Evolutionary conservation across 2,329 filamentous ascomycete species (phyloP).

Genomic region (Alternaria panax): DNA sequence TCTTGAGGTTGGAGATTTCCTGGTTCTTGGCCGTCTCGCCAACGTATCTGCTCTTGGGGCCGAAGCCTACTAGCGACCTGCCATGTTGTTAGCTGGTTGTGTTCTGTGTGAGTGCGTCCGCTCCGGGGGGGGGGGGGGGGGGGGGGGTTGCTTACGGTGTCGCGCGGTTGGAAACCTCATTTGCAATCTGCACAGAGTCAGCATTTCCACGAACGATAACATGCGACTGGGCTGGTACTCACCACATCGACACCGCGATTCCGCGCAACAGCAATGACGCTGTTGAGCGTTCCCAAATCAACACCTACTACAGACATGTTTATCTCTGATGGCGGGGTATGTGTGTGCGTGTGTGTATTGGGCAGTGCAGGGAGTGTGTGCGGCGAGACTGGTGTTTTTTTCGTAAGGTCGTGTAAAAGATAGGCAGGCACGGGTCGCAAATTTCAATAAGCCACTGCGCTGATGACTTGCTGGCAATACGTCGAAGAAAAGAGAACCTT

Average conservation of each 20-base stretch:
- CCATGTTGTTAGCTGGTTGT: slow-evolving; percentile 16
- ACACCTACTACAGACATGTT: slow-evolving; percentile 75
- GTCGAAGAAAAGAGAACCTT: slow-evolving; percentile 27
- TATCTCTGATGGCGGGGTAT: slow-evolving; percentile 44
- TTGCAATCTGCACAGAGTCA: slow-evolving; percentile 76
- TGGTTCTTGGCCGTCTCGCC: slow-evolving; percentile 97
- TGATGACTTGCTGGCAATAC: slow-evolving; percentile 10
- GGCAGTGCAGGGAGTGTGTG: slow-evolving; percentile 16
- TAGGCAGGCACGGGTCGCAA: slow-evolving; percentile 10
- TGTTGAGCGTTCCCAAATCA: slow-evolving; percentile 96
- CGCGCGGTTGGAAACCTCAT: slow-evolving; percentile 97
- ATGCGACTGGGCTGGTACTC: slow-evolving; percentile 58
- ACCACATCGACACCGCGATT: slow-evolving; percentile 99
- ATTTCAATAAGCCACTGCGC: slow-evolving; percentile 16
- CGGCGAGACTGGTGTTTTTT: background rate
- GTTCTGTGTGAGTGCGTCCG: slow-evolving; percentile 14
- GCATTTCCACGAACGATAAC: slow-evolving; percentile 21
- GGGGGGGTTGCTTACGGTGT: slow-evolving; percentile 80
- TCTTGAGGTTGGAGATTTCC: slow-evolving; percentile 99
- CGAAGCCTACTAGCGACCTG: slow-evolving; percentile 90
- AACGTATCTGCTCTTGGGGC: slow-evolving; percentile 90
- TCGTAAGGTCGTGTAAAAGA: slow-evolving; percentile 16
- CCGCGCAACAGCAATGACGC: slow-evolving; percentile 94
- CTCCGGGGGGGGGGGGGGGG: too few species aligned
- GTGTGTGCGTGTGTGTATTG: slow-evolving; percentile 26